Conservation (phyloP, 2,329 filamentous ascomycete species). For the Neofusicoccum ribis region DNA sequence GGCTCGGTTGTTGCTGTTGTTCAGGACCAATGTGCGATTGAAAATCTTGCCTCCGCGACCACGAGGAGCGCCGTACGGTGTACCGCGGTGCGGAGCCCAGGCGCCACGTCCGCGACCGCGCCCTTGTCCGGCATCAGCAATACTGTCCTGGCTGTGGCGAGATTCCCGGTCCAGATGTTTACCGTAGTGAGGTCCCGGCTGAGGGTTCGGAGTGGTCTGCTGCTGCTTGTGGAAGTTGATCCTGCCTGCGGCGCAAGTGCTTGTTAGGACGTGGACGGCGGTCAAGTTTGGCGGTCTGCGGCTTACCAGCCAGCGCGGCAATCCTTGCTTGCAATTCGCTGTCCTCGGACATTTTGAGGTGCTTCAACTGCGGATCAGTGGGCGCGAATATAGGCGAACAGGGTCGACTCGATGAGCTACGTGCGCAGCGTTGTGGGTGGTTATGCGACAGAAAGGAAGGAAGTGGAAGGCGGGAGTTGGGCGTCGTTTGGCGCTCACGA, state of each 20-base stretch:
- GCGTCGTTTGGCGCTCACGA: background rate
- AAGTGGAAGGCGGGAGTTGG: background rate
- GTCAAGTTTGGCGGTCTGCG: slow-evolving; percentile 18
- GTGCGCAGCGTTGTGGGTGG: background rate
- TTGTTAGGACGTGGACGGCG: slow-evolving; percentile 7
- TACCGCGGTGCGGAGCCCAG: slow-evolving; percentile 32
- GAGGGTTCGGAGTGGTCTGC: slow-evolving; percentile 44
- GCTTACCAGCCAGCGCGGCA: slow-evolving; percentile 57
- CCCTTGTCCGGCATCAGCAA: slow-evolving; percentile 19
- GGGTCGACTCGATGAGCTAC: background rate
- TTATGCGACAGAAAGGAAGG: background rate
- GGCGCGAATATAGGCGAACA: background rate
- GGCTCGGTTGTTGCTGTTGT: slow-evolving; percentile 39
- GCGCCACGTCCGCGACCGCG: slow-evolving; percentile 21
- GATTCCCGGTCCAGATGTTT: slow-evolving; percentile 35
- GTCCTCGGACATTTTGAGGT: slow-evolving; percentile 53
- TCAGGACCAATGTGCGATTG: slow-evolving; percentile 67
- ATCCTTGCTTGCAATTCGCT: slow-evolving; percentile 58
- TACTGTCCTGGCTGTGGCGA: slow-evolving; percentile 32
- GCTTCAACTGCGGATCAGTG: background rate
- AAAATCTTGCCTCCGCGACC: slow-evolving; percentile 40
- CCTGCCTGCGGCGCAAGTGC: slow-evolving; percentile 56
- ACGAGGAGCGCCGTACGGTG: slow-evolving; percentile 27
- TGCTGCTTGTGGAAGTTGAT: slow-evolving; percentile 75
- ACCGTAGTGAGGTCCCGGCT: slow-evolving; percentile 14